phyloP scores from a whole-genome alignment of 2,329 filamentous ascomycete species.

The Furcasterigmium furcatum region DNA sequence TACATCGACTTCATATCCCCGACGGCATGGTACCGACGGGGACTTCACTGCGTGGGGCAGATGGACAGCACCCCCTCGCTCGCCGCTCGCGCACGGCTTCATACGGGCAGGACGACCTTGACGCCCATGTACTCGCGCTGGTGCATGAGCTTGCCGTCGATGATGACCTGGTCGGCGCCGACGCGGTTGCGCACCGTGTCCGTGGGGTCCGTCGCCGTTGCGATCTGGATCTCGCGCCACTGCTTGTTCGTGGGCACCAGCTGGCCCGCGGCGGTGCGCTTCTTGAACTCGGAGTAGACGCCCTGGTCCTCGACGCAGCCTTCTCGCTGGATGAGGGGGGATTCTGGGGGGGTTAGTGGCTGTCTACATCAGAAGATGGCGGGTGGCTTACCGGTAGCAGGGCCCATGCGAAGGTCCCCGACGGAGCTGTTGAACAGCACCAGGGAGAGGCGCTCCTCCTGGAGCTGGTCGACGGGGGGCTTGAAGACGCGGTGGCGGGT shows the following conservation, averaged over 20 bases:
- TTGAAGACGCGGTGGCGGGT: conserved; percentile 29
- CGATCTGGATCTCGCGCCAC: conserved; percentile 47
- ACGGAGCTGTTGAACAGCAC: conserved; percentile 43
- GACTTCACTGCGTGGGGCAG: neutral
- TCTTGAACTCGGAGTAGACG: conserved; percentile 42
- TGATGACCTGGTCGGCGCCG: conserved; percentile 36
- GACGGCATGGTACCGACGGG: too few species aligned
- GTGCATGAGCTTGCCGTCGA: conserved; percentile 41
- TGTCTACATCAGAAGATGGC: too few species aligned
- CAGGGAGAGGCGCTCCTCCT: conserved; percentile 35
- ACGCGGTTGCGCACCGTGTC: conserved; percentile 34
- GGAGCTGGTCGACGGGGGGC: conserved; percentile 28
- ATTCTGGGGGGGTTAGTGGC: conserved; percentile 8
- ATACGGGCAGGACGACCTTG: conserved; percentile 39
- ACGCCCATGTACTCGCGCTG: conserved; percentile 43
- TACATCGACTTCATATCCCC: too few species aligned
- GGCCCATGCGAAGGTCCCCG: conserved; percentile 37
- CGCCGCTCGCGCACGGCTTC: conserved; percentile 1
- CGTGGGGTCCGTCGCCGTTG: conserved; percentile 37
- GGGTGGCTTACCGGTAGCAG: conserved; percentile 19
- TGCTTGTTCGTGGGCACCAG: conserved; percentile 40
- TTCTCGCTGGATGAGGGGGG: conserved; percentile 27
- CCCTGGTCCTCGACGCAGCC: conserved; percentile 40
- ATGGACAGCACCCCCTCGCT: neutral
- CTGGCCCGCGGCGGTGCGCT: conserved; percentile 31